A percentile compares a stretch with the other conserved stretches of the same genome.
phyloP scores from a whole-genome alignment of 106 monocot genomes.

The Posidonia australis region DNA sequence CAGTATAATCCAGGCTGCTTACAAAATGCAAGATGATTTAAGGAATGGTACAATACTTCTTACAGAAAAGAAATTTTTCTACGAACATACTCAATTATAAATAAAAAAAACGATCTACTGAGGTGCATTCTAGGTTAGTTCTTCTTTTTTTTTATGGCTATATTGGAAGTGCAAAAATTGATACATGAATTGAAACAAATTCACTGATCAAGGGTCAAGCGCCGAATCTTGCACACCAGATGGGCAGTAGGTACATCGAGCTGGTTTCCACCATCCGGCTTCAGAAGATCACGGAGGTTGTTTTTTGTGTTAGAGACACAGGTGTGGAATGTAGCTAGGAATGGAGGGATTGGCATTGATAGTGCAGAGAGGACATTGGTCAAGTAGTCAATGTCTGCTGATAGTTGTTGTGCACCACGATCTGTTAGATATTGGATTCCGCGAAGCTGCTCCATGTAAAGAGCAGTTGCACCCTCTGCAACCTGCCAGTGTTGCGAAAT shows the following conservation, averaged over 20 bases:
- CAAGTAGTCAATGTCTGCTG: conserved; percentile 88
- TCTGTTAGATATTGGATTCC: conserved; percentile 89
- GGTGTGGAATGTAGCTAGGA: conserved; percentile 63
- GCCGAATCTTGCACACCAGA: conserved; percentile 89
- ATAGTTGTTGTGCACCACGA: conserved; percentile 70
- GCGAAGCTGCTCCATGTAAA: conserved; percentile 93
- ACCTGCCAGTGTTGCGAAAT: conserved; percentile 33
- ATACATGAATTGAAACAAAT: not conserved
- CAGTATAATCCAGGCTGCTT: too few species aligned
- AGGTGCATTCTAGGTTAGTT: too few species aligned
- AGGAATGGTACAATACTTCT: too few species aligned
- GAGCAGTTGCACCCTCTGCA: conserved; percentile 81
- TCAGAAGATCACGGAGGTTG: conserved; percentile 55
- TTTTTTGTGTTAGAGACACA: conserved; percentile 63
- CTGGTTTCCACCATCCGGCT: conserved; percentile 37
- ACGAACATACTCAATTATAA: too few species aligned
- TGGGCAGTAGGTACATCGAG: conserved; percentile 80
- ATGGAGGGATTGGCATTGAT: conserved; percentile 83
- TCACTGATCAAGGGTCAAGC: conserved; percentile 51
- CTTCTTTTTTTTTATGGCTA: not conserved
- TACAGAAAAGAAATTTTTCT: too few species aligned
- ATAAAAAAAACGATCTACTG: too few species aligned
- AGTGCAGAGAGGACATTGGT: conserved; percentile 92
- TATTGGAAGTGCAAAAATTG: not conserved
- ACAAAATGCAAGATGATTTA: too few species aligned